Conservation (phyloP, 164 flowering plant genomes). For the Umbellularia californica region DNA sequence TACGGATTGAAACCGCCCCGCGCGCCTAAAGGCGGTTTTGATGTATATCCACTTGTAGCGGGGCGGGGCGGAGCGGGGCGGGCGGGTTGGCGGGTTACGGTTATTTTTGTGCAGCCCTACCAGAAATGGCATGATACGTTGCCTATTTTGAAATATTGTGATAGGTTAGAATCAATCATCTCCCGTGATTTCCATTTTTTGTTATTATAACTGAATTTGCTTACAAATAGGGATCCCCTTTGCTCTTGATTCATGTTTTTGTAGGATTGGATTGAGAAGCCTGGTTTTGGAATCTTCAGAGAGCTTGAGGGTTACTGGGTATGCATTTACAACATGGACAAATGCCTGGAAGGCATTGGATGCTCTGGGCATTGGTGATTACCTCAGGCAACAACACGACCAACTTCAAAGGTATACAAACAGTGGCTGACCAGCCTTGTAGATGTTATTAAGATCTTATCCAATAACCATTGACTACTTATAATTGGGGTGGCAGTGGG, state of each 20-base stretch:
- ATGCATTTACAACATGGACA: slow-evolving; percentile 36
- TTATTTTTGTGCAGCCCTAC: too few relatives aligned
- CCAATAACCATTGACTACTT: background rate
- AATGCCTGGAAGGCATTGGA: slow-evolving; percentile 59
- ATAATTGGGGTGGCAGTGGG: background rate
- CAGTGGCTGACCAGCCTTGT: background rate
- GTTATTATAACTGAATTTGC: too few relatives aligned
- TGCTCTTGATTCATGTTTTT: background rate
- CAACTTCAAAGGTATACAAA: slow-evolving; percentile 27
- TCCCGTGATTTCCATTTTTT: too few relatives aligned
- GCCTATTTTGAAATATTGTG: too few relatives aligned
- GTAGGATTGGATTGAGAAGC: slow-evolving; percentile 36
- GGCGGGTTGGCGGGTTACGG: too few relatives aligned
- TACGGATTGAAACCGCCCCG: too few relatives aligned
- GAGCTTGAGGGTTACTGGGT: slow-evolving; percentile 37
- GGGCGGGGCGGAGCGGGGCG: too few relatives aligned
- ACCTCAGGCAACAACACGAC: slow-evolving; percentile 24
- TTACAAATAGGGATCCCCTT: background rate
- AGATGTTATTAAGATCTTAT: background rate
- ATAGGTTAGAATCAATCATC: too few relatives aligned
- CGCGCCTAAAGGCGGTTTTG: too few relatives aligned
- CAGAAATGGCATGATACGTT: too few relatives aligned
- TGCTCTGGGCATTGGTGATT: slow-evolving; percentile 39
- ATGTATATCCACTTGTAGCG: too few relatives aligned
- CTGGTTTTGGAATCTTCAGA: slow-evolving; percentile 45